Evolutionary conservation across 2,329 filamentous ascomycete species (phyloP).

Genomic region (Esteya vermicola): DNA sequence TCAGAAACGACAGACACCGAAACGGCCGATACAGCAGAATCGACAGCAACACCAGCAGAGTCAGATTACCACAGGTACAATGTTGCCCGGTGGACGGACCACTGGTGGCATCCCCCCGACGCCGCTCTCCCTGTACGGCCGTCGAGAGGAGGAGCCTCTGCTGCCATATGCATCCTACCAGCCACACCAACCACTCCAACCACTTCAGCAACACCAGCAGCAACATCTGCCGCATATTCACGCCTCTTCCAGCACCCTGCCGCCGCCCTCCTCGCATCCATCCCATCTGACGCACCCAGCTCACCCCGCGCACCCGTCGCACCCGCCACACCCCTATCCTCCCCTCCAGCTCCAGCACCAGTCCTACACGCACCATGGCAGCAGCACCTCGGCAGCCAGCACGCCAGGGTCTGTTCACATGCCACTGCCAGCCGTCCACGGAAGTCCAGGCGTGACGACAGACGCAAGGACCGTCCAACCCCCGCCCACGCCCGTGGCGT

Average conservation of each 20-base stretch:
- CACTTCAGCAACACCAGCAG: neutral
- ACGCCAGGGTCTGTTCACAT: conserved; percentile 33
- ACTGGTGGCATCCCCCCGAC: conserved; percentile 20
- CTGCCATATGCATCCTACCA: neutral
- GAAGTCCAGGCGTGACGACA: neutral
- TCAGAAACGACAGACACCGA: neutral
- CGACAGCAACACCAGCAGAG: neutral
- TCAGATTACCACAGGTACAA: conserved; percentile 35
- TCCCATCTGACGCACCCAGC: too few relatives aligned
- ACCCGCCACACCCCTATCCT: conserved; percentile 24
- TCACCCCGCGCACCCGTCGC: conserved; percentile 20
- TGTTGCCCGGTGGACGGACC: conserved; percentile 32
- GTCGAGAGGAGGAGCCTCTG: neutral
- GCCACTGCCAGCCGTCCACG: conserved; percentile 6
- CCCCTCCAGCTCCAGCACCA: too few relatives aligned
- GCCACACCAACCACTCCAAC: neutral
- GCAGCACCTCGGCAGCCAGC: conserved; percentile 40
- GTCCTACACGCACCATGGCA: conserved; percentile 34
- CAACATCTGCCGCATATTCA: conserved; percentile 1
- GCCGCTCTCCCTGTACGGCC: neutral
- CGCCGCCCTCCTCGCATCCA: too few relatives aligned
- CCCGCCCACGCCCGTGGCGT: too few relatives aligned
- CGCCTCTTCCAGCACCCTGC: too few relatives aligned
- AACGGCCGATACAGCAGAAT: neutral
- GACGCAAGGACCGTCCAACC: neutral